Conservation (phyloP, 2,329 filamentous ascomycete genomes). For the Claviceps sorghi region DNA sequence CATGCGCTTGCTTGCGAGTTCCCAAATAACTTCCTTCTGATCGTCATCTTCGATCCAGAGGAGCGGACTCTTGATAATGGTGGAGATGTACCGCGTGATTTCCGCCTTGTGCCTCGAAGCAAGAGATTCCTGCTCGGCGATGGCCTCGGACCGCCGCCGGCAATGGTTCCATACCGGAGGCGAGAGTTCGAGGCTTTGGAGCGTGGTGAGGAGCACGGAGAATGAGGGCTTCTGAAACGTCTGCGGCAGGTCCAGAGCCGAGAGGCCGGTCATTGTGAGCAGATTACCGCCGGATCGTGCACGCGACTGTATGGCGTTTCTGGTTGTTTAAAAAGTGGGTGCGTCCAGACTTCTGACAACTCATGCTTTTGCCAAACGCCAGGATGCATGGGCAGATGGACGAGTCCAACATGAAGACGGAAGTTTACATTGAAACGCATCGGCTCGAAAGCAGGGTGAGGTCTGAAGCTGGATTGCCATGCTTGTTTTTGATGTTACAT, state of each 20-base stretch:
- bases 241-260: constrained; percentile 55
- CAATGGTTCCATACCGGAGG: constrained; percentile 53
- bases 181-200: constrained; percentile 51
- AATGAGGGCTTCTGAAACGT: constrained; percentile 63
- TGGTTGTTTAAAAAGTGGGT: background rate
- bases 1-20: constrained; percentile 62
- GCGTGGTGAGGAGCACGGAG: constrained; percentile 44
- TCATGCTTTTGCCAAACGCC: background rate
- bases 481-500: background rate
- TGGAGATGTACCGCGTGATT: constrained; percentile 51
- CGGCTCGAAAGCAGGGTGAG: background rate
- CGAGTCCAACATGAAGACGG: background rate
- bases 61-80: constrained; percentile 52
- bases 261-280: constrained; percentile 6
- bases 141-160: constrained; percentile 25
- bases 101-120: constrained; percentile 29
- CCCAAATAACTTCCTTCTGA: constrained; percentile 57
- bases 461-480: background rate
- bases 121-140: constrained; percentile 27
- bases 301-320: background rate
- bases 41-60: constrained; percentile 55
- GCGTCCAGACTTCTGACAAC: background rate
- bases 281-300: background rate
- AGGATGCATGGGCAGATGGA: background rate
- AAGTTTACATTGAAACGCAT: background rate